Percentiles rank a stretch among this genome's conserved stretches.
Evolutionary conservation across 179 eudicot species (phyloP).

Genomic region (Beta macrorhiza): DNA sequence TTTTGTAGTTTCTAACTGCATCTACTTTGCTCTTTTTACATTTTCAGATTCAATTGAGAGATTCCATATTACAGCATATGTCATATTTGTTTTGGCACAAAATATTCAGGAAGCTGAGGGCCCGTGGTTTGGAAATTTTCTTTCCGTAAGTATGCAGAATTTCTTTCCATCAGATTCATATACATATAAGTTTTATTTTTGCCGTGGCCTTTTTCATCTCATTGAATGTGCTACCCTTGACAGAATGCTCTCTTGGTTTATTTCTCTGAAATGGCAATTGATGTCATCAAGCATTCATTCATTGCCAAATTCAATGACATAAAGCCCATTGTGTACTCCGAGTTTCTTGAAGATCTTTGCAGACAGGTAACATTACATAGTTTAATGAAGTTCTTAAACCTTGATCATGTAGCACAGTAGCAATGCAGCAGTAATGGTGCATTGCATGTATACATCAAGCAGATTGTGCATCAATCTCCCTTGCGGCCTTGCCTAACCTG

Average conservation of each 20-base stretch:
- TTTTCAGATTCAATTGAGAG: constrained; percentile 91
- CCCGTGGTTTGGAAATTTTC: constrained; percentile 84
- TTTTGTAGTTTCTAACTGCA: constrained; percentile 5
- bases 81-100: constrained; percentile 88
- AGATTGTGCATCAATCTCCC: background rate
- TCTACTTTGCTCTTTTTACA: constrained; percentile 24
- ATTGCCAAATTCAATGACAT: constrained; percentile 89
- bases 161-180: constrained; percentile 9
- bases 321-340: constrained; percentile 86
- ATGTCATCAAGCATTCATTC: constrained; percentile 88
- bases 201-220: constrained; percentile 3
- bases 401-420: background rate
- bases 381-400: background rate
- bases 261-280: constrained; percentile 77
- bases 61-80: constrained; percentile 90
- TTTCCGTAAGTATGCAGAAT: constrained; percentile 54
- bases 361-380: constrained; percentile 62
- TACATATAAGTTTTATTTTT: background rate
- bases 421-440: constrained; percentile 2
- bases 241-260: constrained; percentile 92
- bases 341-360: constrained; percentile 96
- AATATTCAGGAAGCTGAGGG: constrained; percentile 96
- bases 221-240: constrained; percentile 30
- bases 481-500: background rate
- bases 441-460: background rate